Conservation (phyloP, 176 grass and related monocot genomes). For the Oryza officinalis region DNA sequence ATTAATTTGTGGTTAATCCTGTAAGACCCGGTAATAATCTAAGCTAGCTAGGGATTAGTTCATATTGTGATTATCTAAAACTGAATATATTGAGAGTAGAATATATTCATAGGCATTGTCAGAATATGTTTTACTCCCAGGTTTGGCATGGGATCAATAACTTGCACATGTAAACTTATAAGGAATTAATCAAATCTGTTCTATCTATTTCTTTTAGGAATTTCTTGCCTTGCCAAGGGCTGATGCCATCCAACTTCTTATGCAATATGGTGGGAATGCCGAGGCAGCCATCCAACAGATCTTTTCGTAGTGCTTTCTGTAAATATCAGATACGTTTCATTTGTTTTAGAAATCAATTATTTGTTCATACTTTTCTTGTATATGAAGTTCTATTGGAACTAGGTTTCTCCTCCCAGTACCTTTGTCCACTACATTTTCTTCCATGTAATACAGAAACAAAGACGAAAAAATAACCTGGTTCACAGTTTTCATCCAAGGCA, state of each 20-base stretch:
- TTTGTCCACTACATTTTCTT: not conserved
- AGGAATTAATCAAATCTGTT: not conserved
- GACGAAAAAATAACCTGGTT: not conserved
- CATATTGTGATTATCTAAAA: not conserved
- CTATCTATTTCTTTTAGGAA: constrained; percentile 48
- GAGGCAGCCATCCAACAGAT: constrained; percentile 94
- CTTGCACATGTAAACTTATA: not conserved
- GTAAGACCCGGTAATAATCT: not conserved
- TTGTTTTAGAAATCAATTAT: constrained; percentile 16
- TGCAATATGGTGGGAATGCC: constrained; percentile 88
- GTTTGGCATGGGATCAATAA: not conserved
- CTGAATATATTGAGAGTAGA: constrained; percentile 11
- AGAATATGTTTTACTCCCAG: not conserved
- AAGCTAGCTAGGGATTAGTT: not conserved
- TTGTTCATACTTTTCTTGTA: constrained; percentile 38
- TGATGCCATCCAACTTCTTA: constrained; percentile 88
- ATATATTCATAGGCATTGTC: not conserved
- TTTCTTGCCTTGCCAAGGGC: constrained; percentile 93
- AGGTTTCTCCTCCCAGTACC: not conserved
- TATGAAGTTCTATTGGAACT: constrained; percentile 27
- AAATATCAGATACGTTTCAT: constrained; percentile 22
- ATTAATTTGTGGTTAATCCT: not conserved
- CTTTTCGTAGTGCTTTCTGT: constrained; percentile 70
- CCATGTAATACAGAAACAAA: constrained; percentile 21
- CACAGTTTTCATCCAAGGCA: not conserved